phyloP scores from a whole-genome alignment of 139 green algal genomes.

The Volvox reticuliferus region DNA sequence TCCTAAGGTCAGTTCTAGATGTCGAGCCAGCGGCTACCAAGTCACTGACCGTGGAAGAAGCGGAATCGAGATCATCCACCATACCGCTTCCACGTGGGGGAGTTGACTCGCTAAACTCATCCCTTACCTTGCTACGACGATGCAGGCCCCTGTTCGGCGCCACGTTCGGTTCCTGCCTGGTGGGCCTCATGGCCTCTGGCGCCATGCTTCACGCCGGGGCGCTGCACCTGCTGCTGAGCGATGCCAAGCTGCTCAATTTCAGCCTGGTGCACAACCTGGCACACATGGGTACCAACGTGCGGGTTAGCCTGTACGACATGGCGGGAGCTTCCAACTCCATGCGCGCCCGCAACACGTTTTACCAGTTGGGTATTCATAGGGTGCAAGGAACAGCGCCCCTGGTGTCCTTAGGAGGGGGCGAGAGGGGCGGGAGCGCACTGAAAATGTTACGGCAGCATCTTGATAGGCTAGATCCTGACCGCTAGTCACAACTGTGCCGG shows the following conservation, averaged over 20 bases:
- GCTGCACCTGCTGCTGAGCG: slow-evolving; percentile 39
- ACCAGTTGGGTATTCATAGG: slow-evolving; percentile 8
- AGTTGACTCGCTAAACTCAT: neutral
- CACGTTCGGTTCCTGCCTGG: slow-evolving; percentile 34
- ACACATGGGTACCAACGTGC: slow-evolving; percentile 17
- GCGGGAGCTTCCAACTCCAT: slow-evolving; percentile 12
- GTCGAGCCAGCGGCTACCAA: no score
- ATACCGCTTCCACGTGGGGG: no score
- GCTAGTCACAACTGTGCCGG: no score
- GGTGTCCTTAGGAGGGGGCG: no score
- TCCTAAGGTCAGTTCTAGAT: no score
- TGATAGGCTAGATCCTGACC: no score
- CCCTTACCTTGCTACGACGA: neutral
- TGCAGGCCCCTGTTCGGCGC: slow-evolving; percentile 26
- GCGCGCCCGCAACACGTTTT: slow-evolving; percentile 31
- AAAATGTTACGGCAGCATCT: no score
- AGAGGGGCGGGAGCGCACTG: no score
- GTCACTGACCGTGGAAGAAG: no score
- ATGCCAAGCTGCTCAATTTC: slow-evolving; percentile 16
- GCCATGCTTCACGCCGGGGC: neutral
- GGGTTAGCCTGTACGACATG: slow-evolving; percentile 45
- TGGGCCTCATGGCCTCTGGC: slow-evolving; percentile 17
- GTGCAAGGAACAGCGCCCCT: no score
- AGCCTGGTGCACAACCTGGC: slow-evolving; percentile 28
- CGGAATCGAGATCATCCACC: no score